Evolutionary conservation across 139 green algal species (phyloP), one percentile per base, ranked within the genome.

Genomic region (Mesotaenium endlicherianum): DNA sequence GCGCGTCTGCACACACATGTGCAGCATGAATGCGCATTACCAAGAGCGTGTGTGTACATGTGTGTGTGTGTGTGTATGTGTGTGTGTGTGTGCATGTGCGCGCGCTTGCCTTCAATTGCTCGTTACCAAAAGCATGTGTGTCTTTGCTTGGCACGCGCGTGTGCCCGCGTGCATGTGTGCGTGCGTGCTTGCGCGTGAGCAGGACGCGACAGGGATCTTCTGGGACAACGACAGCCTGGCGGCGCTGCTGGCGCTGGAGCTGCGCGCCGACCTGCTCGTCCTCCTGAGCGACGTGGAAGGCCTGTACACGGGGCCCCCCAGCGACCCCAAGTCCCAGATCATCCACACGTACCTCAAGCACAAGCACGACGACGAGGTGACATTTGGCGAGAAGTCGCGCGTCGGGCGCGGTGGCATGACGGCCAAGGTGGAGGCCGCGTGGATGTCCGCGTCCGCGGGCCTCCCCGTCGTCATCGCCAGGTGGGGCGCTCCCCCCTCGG

Each of bases 161-260:
- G n/a, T n/a, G n/a, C n/a, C n/a, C n/a, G n/a, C n/a, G n/a, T n/a
- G n/a, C n/a, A n/a, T n/a, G n/a, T n/a, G n/a, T n/a, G n/a, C n/a
- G n/a, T n/a, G n/a, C n/a, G n/a, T n/a, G n/a, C n/a, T n/a, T 70
- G 34, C 58, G 26, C 38, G 17, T 70, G 58, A 1, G 4, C 76
- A 77, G 57, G 84, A 83, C 42, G 57, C 31, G 0, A 64, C 39
- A 17, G 70, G 68, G 34, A 83, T 84, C 64, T 94, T 94, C 77
- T 84, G 82, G 83, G 91, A 94, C 87, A 94, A 94, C 69, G 91
- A 94, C 79, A 83, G 80, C 47, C 84, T 94, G 41, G 90, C 91
- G 0, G 86, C 87, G n/a, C 80, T 91, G 58, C 82, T 94, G 1
- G 90, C 91, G 6, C 42, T 90, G 6, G 86, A 92, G 84, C 77